Percentiles rank a stretch among this genome's conserved stretches.
phyloP scores from a whole-genome alignment of 108 stramenopile genomes.

The Skeletonema menzelii region DNA sequence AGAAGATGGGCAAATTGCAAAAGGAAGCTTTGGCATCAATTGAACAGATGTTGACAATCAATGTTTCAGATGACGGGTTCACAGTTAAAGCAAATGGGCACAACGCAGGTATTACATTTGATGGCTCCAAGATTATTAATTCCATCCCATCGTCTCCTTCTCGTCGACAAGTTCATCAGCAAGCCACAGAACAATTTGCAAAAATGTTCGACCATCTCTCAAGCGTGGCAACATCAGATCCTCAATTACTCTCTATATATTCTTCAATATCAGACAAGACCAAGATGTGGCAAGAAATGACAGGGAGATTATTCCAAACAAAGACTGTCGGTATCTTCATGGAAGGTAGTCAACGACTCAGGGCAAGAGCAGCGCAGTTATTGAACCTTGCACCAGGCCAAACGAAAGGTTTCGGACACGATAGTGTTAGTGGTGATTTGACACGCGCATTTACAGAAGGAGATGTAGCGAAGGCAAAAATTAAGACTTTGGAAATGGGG shows the following conservation, averaged over 20 bases:
- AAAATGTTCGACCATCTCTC: constrained; percentile 71
- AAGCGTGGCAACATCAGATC: constrained; percentile 73
- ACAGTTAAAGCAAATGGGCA: constrained; percentile 7
- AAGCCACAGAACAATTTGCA: constrained; percentile 59
- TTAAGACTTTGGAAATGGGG: constrained; percentile 87
- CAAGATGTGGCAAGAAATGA: constrained; percentile 80
- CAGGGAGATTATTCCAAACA: constrained; percentile 75
- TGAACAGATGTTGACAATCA: constrained; percentile 25
- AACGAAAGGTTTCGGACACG: constrained; percentile 30
- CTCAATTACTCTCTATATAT: constrained; percentile 58
- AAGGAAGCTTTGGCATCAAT: constrained; percentile 61
- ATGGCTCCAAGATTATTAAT: constrained; percentile 10
- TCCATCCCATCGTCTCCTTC: neutral
- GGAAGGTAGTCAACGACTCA: constrained; percentile 79
- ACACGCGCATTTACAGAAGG: constrained; percentile 87
- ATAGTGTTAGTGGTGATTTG: constrained; percentile 15
- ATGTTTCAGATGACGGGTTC: constrained; percentile 5
- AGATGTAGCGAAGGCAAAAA: constrained; percentile 83
- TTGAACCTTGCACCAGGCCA: constrained; percentile 61
- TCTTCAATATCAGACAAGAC: constrained; percentile 75
- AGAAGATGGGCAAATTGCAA: constrained; percentile 54
- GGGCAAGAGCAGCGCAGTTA: constrained; percentile 63
- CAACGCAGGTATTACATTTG: constrained; percentile 18
- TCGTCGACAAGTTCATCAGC: neutral
- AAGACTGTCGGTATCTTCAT: constrained; percentile 77